Base-by-base conservation (phyloP, 805 yeast genomes). In the Yarrowia sp. region DNA sequence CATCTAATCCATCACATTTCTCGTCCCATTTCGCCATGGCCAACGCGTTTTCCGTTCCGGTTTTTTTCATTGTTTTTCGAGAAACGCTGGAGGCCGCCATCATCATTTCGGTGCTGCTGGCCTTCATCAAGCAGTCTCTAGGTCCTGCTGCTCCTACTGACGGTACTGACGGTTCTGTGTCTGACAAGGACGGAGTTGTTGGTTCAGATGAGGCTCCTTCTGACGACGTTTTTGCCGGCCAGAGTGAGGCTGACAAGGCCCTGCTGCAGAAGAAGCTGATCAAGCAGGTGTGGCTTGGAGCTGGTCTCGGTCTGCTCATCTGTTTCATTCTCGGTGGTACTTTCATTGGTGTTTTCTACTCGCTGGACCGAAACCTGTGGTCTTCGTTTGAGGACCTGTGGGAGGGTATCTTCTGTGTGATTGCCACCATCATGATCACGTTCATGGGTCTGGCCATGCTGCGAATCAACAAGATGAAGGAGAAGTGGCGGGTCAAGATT, bases 371-470 rank as follows among this genome's bases (percentile, higher is more conserved):
- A 63, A 96, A 93, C 82, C 83, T 93, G 68, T 93, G 97, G 89
- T 81, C 93, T 59, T 74, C 76, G 12, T 85, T 96, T 21, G 99
- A 93, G 76, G 98, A 93, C 75, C 76, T 93, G 66, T 93, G 98
- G 98, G 99, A 93, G 82, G 98, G 98, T 80, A 81, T 90, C 66
- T 92, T 93, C 75, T 90, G 96, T 78, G 79, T 93, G 69, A 86
- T 93, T 75, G 99, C 98, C 2, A 83, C 96, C 0, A 78, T 89
- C 49, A 84, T 92, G 83, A 93, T 92, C 73, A 83, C 97, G 14
- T 71, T 88, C 71, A 92, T 92, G 97, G 98, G 98, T 75, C 83
- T 93, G 73, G 96, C 97, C 65, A 89, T 93, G 96, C 82, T 92
- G 74, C 85, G 98, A 78, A 82, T 92, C 76, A 92, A 92, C 81